Percentiles rank a stretch among this genome's conserved stretches.
phyloP scores from a whole-genome alignment of 768 basidiomycete species.

The Rhizopogon sp. region DNA sequence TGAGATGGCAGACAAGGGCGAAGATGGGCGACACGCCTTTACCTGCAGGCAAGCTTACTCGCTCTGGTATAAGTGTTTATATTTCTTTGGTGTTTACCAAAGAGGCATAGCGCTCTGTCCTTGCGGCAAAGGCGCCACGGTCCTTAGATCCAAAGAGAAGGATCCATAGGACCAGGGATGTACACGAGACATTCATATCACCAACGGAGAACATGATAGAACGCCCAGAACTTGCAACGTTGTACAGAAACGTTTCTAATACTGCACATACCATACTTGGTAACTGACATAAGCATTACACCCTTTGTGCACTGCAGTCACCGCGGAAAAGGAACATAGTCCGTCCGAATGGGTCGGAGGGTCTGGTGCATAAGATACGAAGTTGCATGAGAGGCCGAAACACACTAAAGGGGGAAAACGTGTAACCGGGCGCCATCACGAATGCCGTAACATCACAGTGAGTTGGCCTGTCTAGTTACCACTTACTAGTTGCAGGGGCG shows the following conservation, averaged over 20 bases:
- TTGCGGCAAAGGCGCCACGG: not conserved
- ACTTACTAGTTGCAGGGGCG: too few species aligned
- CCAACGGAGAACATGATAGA: not conserved
- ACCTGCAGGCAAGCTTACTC: conserved; percentile 27
- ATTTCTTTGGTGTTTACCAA: conserved; percentile 22
- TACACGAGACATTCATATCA: conserved; percentile 1
- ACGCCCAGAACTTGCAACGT: not conserved
- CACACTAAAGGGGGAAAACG: too few species aligned
- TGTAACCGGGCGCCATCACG: too few species aligned
- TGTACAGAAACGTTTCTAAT: not conserved
- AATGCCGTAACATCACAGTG: too few species aligned
- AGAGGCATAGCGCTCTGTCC: conserved; percentile 7
- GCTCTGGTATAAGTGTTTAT: conserved; percentile 27
- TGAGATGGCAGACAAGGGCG: conserved; percentile 30
- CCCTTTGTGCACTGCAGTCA: not conserved
- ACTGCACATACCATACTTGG: not conserved
- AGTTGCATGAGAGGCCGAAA: too few species aligned
- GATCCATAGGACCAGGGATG: not conserved
- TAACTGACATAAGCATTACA: not conserved
- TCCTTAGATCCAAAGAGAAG: not conserved
- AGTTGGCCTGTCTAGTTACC: too few species aligned
- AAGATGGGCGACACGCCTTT: conserved; percentile 33
- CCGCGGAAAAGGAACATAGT: too few species aligned
- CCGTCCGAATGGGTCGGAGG: too few species aligned
- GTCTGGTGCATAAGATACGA: too few species aligned